phyloP scores from a whole-genome alignment of 2,329 filamentous ascomycete genomes.

The Aureobasidium lini region DNA sequence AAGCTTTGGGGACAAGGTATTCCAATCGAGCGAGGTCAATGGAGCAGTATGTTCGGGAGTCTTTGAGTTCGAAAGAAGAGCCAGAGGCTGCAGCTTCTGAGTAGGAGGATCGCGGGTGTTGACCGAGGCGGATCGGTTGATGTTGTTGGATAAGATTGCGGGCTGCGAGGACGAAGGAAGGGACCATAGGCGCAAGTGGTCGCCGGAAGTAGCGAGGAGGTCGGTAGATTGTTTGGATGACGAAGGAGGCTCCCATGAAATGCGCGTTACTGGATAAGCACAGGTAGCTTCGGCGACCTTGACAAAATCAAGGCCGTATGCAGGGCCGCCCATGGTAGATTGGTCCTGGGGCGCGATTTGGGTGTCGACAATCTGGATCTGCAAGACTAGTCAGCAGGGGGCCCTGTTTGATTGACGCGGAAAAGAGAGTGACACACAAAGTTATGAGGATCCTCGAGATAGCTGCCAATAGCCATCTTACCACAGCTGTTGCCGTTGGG shows the following conservation, averaged over 20 bases:
- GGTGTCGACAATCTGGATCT: conserved; percentile 97
- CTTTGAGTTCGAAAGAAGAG: conserved; percentile 93
- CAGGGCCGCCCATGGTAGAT: conserved; percentile 61
- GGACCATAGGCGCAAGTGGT: conserved; percentile 91
- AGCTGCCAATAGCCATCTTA: conserved; percentile 91
- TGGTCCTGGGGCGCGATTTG: conserved; percentile 64
- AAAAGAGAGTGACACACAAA: conserved; percentile 57
- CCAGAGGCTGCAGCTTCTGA: conserved; percentile 85
- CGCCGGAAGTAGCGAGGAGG: conserved; percentile 86
- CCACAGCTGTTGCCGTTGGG: conserved; percentile 64
- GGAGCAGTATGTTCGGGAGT: conserved; percentile 97
- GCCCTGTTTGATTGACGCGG: not conserved
- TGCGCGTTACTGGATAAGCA: conserved; percentile 91
- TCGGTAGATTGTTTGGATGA: conserved; percentile 94
- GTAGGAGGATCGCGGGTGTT: conserved; percentile 53
- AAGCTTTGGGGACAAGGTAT: conserved; percentile 88
- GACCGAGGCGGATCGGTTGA: conserved; percentile 56
- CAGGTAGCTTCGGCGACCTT: conserved; percentile 95
- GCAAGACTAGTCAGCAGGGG: not conserved
- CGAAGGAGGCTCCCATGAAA: conserved; percentile 92
- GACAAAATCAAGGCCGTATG: conserved; percentile 77
- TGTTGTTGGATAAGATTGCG: conserved; percentile 59
- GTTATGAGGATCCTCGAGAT: conserved; percentile 95
- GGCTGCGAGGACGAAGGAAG: conserved; percentile 49
- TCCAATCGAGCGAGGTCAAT: conserved; percentile 95